Base-by-base conservation (phyloP, 1,284 basidiomycete species). In the Salmacisia buchloeana region DNA sequence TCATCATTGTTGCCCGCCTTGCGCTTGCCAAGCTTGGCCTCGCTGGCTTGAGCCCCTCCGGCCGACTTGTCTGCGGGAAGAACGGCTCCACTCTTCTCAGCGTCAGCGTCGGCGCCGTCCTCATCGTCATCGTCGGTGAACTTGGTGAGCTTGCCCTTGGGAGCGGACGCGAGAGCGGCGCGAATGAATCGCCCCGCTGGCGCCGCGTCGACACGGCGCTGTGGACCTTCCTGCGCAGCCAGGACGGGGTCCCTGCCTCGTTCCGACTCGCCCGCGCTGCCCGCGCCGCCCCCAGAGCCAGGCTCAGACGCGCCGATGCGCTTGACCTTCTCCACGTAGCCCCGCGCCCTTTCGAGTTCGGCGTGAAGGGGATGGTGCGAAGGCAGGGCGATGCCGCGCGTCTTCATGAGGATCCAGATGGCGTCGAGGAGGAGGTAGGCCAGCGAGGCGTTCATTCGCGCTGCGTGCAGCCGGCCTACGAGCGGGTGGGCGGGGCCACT, bases 381-480 rank as follows among this genome's bases (percentile, higher is more conserved):
- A 18, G 49, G 29, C 2, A 54, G 23, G 4, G 23, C n/a, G 49
- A 54, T 54, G 4, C 49, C 49, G 49, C 49, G 27, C 12, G 49
- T 54, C 49, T 54, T 54, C 49, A 54, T 54, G 49, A 54, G 49
- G 29, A 54, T 54, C 49, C 49, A 54, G 27, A 54, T 25, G 49
- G 49, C 23, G 49, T 54, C 49, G 6, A 54, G 49, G 49, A 54
- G 18, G 29, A 54, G 29, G 49, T 54, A 54, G 23, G 49, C 49
- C 25, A 54, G 25, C 6, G 49, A 54, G 10, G 49, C 49, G 29
- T 54, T 27, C 25, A 54, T 25, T 12, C 49, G 27, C 21, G 49
- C 49, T 33, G 49, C 49, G 15, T 54, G 49, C 15, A 54, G 49
- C 31, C 49, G 49, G 29, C 25, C 25, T 12, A 12, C 18, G 2